Evolutionary conservation across 345 rosid species (phyloP).

Genomic region (Hibiscus syriacus): DNA sequence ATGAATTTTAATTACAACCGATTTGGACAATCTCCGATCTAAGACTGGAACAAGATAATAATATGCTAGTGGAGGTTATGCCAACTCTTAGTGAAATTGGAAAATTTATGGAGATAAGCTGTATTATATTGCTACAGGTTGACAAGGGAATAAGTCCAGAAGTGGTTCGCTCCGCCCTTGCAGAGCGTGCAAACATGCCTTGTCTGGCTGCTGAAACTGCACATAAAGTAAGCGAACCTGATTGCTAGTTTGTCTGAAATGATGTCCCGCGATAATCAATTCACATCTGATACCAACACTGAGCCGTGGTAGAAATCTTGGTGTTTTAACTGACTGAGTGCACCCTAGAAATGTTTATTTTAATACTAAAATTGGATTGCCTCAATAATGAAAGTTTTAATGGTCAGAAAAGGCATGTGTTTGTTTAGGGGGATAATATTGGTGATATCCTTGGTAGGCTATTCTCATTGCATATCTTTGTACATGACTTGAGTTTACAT

Average conservation of each 20-base stretch:
- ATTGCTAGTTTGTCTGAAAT: background rate
- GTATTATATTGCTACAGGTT: too few species aligned
- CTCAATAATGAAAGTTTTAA: background rate
- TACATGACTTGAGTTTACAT: background rate
- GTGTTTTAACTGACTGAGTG: background rate
- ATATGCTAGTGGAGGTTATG: background rate
- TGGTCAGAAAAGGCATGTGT: background rate
- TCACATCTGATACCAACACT: background rate
- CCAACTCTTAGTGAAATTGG: background rate
- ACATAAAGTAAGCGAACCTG: constrained; percentile 41
- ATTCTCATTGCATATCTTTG: background rate
- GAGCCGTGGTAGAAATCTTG: background rate
- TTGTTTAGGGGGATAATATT: background rate
- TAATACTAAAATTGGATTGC: background rate
- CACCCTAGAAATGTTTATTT: background rate
- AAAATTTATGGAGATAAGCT: constrained; percentile 1
- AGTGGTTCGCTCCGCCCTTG: too few species aligned
- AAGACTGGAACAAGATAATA: background rate
- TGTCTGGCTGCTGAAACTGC: constrained; percentile 86
- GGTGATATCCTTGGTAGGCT: background rate
- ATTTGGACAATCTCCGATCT: too few species aligned
- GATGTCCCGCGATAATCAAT: too few species aligned
- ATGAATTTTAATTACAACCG: background rate
- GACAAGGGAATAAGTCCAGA: too few species aligned
- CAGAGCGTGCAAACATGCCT: too few species aligned